Evolutionary conservation across 108 stramenopile genomes (phyloP).

Genomic region (Nannochloropsis salina): DNA sequence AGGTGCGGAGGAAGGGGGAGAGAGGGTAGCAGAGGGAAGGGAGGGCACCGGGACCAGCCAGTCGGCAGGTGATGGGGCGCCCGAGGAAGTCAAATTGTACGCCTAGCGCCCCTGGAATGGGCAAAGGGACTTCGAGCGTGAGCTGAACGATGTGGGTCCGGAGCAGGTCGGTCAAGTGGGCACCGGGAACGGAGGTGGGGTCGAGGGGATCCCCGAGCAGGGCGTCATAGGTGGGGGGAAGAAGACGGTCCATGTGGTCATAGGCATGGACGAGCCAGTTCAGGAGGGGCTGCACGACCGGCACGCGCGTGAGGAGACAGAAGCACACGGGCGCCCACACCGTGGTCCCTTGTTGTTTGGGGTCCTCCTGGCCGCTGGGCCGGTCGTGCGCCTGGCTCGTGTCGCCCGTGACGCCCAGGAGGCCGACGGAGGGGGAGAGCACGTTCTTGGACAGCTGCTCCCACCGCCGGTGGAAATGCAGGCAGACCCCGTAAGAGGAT

Average conservation of each 20-base stretch:
- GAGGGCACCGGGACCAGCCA: constrained; percentile 17
- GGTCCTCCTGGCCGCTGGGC: neutral
- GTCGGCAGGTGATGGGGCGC: neutral
- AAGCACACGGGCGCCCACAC: constrained; percentile 47
- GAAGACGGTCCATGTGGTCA: neutral
- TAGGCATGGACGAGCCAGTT: constrained; percentile 36
- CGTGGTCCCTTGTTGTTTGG: neutral
- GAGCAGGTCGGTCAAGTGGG: constrained; percentile 24
- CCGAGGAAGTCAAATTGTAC: neutral
- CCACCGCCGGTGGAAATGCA: constrained; percentile 36
- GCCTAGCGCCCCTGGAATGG: neutral
- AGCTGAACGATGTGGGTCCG: constrained; percentile 38
- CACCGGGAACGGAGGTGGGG: neutral
- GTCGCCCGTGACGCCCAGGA: neutral
- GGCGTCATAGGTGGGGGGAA: neutral
- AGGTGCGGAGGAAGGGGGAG: constrained; percentile 30
- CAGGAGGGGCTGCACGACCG: constrained; percentile 40
- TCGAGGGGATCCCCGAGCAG: neutral
- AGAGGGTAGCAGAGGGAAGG: constrained; percentile 37
- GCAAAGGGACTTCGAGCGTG: constrained; percentile 33
- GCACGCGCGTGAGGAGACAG: constrained; percentile 44
- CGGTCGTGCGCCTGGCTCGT: neutral
- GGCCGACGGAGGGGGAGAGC: neutral
- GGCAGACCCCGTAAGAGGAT: constrained; percentile 41
- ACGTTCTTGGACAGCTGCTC: neutral